Evolutionary conservation across 768 basidiomycete genomes (phyloP).

Genomic region (Pulveroboletus sp.): DNA sequence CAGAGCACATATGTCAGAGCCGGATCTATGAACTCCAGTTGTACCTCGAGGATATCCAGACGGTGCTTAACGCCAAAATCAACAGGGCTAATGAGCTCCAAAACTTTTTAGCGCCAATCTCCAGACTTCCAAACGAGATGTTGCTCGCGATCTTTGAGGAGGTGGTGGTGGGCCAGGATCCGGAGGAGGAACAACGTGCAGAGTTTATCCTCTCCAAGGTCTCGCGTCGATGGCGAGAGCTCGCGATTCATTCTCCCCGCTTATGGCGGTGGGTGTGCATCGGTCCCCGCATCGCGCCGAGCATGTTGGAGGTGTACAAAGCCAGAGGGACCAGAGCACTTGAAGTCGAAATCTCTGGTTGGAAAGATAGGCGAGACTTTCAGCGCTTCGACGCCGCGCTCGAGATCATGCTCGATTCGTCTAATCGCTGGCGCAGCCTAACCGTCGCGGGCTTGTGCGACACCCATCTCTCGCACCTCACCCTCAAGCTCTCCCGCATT

Average conservation of each 20-base stretch:
- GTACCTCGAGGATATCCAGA: constrained; percentile 16
- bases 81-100: constrained; percentile 30
- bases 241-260: constrained; percentile 29
- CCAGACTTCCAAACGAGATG: constrained; percentile 31
- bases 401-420: constrained; percentile 25
- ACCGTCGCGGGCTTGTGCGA: constrained; percentile 26
- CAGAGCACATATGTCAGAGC: constrained; percentile 12
- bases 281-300: constrained; percentile 16
- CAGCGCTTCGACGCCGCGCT: constrained; percentile 28
- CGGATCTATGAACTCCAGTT: constrained; percentile 14
- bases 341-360: constrained; percentile 26
- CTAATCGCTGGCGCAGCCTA: constrained; percentile 27
- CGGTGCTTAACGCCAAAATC: constrained; percentile 11
- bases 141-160: constrained; percentile 30
- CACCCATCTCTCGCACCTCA: constrained; percentile 28
- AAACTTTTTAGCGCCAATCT: constrained; percentile 27
- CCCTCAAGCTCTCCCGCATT: constrained; percentile 22
- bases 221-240: constrained; percentile 31
- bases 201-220: constrained; percentile 29
- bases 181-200: constrained; percentile 13
- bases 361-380: constrained; percentile 31
- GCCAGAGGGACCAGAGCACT: constrained; percentile 24
- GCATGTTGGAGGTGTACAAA: constrained; percentile 24
- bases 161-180: constrained; percentile 25
- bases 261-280: constrained; percentile 29